phyloP scores from a whole-genome alignment of 2,329 filamentous ascomycete species.

The Pestalotiopsis sp. region DNA sequence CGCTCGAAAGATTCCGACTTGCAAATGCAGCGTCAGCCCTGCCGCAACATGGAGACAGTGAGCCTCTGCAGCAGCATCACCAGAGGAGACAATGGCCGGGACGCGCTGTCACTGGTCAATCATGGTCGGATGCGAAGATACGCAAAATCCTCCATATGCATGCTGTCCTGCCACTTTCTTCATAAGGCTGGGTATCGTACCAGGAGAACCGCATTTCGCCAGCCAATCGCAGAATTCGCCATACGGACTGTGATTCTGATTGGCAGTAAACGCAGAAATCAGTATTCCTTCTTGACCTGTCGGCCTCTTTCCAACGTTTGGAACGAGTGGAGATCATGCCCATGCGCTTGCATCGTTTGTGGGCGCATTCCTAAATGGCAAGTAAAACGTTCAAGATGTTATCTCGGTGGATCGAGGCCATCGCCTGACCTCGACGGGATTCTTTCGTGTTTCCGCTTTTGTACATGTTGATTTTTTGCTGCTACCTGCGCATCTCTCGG shows the following conservation, averaged over 20 bases:
- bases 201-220: constrained; percentile 11
- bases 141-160: constrained; percentile 11
- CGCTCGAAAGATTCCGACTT: not conserved
- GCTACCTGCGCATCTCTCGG: not conserved
- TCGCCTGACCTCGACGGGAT: not conserved
- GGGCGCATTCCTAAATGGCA: not conserved
- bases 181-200: constrained; percentile 16
- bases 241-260: constrained; percentile 23
- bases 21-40: constrained; percentile 23
- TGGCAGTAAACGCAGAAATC: constrained; percentile 25
- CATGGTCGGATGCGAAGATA: constrained; percentile 19
- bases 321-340: constrained; percentile 25
- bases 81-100: constrained; percentile 14
- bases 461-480: too few relatives aligned
- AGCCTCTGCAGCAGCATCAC: constrained; percentile 18
- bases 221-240: constrained; percentile 29
- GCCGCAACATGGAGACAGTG: constrained; percentile 23
- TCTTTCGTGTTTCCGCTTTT: not conserved
- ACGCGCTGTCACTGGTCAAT: constrained; percentile 22
- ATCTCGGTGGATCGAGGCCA: constrained; percentile 7
- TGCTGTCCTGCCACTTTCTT: not conserved
- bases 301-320: constrained; percentile 23
- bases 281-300: constrained; percentile 13
- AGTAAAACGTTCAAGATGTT: not conserved
- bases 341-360: not conserved